These are phyloP conservation scores for Globisporangium camurandrum DNA, from an alignment of 352 stramenopile genomes.

Conservation along the genomic window DNA sequence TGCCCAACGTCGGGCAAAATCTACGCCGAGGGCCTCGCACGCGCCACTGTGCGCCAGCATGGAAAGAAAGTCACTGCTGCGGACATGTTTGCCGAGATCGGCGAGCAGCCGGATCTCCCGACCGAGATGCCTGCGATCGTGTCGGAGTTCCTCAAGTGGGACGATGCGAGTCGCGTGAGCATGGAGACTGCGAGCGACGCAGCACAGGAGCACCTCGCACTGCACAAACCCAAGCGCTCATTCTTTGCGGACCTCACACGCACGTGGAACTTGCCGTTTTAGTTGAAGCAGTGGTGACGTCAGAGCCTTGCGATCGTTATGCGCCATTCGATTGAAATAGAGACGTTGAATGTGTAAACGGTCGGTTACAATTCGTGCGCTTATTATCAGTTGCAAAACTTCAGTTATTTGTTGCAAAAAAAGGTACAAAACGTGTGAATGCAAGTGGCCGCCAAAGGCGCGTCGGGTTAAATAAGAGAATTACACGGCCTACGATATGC, in stretches of 20 bases:
- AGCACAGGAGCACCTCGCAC: neutral
- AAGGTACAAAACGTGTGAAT: too few relatives aligned
- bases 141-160: slow-evolving; percentile 26
- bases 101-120: slow-evolving; percentile 10
- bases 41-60: slow-evolving; percentile 24
- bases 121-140: slow-evolving; percentile 37
- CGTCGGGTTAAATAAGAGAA: slow-evolving; percentile 2
- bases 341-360: too few relatives aligned
- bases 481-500: slow-evolving; percentile 7
- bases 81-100: slow-evolving; percentile 24
- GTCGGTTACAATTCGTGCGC: too few relatives aligned
- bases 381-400: neutral
- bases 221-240: slow-evolving; percentile 2
- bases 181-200: slow-evolving; percentile 5
- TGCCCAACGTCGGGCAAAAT: slow-evolving; percentile 39
- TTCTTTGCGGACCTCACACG: slow-evolving; percentile 10
- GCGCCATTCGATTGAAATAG: too few relatives aligned
- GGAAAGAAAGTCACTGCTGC: slow-evolving; percentile 11
- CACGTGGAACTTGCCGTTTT: slow-evolving; percentile 13
- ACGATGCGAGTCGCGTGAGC: slow-evolving; percentile 6
- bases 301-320: too few relatives aligned
- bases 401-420: neutral
- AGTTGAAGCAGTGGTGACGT: too few relatives aligned
- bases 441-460: too few relatives aligned
- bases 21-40: slow-evolving; percentile 43